phyloP scores from a whole-genome alignment of 306 rosid genomes.

The Luffa acutangula region DNA sequence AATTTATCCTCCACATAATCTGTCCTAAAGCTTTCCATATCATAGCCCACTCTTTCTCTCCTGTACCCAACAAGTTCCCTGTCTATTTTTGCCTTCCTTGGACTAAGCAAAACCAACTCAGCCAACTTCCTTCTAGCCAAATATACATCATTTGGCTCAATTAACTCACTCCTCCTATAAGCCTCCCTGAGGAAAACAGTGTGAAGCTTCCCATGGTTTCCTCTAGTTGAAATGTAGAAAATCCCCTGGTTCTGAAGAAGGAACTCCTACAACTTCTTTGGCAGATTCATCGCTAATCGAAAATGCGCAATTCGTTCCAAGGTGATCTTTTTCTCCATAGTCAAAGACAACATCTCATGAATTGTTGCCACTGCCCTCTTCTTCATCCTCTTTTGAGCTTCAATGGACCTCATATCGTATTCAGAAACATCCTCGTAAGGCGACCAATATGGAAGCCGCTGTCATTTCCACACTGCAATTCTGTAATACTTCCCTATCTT shows the following conservation, averaged over 20 bases:
- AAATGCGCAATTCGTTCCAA: constrained; percentile 89
- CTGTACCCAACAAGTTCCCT: constrained; percentile 52
- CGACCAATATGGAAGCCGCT: constrained; percentile 79
- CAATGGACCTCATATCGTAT: constrained; percentile 72
- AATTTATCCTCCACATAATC: constrained; percentile 29
- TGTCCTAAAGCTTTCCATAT: constrained; percentile 27
- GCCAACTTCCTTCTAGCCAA: constrained; percentile 65
- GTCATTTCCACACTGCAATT: constrained; percentile 92
- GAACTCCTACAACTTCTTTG: constrained; percentile 73
- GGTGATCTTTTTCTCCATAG: constrained; percentile 79
- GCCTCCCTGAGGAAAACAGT: constrained; percentile 83
- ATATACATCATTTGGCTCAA: constrained; percentile 72
- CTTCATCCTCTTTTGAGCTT: constrained; percentile 88
- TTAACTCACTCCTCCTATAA: constrained; percentile 60
- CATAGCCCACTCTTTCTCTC: constrained; percentile 49
- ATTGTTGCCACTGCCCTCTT: constrained; percentile 73
- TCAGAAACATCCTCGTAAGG: constrained; percentile 73
- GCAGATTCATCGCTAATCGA: constrained; percentile 61
- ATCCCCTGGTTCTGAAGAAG: constrained; percentile 91
- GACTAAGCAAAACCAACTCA: constrained; percentile 59
- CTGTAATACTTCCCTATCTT: constrained; percentile 74
- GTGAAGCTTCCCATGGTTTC: constrained; percentile 89
- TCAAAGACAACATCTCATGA: constrained; percentile 65
- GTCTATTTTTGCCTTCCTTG: constrained; percentile 59
- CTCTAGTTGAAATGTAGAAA: constrained; percentile 77